Evolutionary conservation across 805 yeast species (phyloP).

Genomic region (Teunomyces funiuensis): DNA sequence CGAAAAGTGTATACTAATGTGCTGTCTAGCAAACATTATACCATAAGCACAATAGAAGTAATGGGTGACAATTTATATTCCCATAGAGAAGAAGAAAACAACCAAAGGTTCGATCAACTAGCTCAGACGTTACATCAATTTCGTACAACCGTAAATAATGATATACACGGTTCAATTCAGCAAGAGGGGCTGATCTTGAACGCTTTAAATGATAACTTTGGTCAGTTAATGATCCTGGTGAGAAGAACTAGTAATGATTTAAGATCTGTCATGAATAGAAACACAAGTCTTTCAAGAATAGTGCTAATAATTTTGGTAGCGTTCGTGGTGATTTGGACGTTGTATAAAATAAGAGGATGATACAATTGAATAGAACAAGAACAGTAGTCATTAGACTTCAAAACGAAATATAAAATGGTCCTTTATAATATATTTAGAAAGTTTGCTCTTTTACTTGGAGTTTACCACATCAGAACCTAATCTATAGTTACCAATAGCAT

Average conservation of each 20-base stretch:
- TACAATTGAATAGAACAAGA: neutral
- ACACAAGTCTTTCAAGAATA: constrained; percentile 39
- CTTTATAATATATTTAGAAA: too few species aligned
- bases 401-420: neutral
- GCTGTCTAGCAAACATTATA: neutral
- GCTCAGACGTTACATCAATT: constrained; percentile 44
- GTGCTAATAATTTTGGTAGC: constrained; percentile 34
- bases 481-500: constrained; percentile 84
- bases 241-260: constrained; percentile 42
- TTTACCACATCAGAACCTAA: constrained; percentile 75
- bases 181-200: constrained; percentile 41
- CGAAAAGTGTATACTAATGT: constrained; percentile 1
- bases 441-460: constrained; percentile 22
- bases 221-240: constrained; percentile 37
- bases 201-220: constrained; percentile 38
- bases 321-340: constrained; percentile 39
- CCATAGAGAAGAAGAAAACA: constrained; percentile 43
- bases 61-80: constrained; percentile 31
- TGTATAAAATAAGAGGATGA: constrained; percentile 30
- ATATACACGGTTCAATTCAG: constrained; percentile 41
- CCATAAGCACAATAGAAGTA: neutral
- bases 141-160: constrained; percentile 41
- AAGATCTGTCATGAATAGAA: constrained; percentile 40
- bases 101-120: constrained; percentile 42
- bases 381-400: neutral